Evolutionary conservation across 1,139 yeast genomes (phyloP), one percentile per base, ranked within the genome.

Genomic region (Zygoascus meyerae): DNA sequence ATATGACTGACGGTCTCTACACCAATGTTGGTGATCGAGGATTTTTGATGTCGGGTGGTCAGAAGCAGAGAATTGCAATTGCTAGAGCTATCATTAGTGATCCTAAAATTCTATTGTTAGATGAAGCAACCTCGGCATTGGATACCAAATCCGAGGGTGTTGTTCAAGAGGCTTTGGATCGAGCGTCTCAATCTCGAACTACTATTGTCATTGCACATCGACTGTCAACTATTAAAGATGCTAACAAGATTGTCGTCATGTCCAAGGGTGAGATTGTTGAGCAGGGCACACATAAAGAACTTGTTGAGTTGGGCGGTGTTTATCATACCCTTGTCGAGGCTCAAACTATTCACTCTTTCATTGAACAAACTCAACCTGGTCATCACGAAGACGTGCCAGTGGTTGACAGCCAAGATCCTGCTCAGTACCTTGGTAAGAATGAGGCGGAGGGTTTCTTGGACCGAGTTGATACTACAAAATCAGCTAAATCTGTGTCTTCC

Each of bases 61-160:
- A 87, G 62, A 86, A 86, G 63, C 97, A 87, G 67, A 74, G 96
- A 59, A 78, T 87, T 41, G 95, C 96, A 3, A 76, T 87, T 53
- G 95, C 96, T 0, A 71, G 96, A 52, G 90, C 95, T 2, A 71
- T 83, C 53, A 71, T 83, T 34, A 75, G 83, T 48, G 73, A 75
- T 48, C 90, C 92, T 2, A 68, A 71, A 44, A 71, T 83, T 32
- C 69, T 83, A 49, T 70, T 83, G 10, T 69, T 83, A 48, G 92
- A 83, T 56, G 92, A 83, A 62, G 89, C 89, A 17, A 83, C 92
- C 0, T 80, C 87, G n/a, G 90, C 90, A 0, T 69, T 83, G 47
- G 92, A 83, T 61, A 77, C 87, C 15, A 77, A 78, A 60, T 79
- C 81, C 53, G 87, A 83, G 59, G 78, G 69, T 15, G 57, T 66